These are phyloP conservation scores for Monosporascus sp. DNA, from an alignment of 2,329 filamentous ascomycete genomes.

Conservation along the genomic window DNA sequence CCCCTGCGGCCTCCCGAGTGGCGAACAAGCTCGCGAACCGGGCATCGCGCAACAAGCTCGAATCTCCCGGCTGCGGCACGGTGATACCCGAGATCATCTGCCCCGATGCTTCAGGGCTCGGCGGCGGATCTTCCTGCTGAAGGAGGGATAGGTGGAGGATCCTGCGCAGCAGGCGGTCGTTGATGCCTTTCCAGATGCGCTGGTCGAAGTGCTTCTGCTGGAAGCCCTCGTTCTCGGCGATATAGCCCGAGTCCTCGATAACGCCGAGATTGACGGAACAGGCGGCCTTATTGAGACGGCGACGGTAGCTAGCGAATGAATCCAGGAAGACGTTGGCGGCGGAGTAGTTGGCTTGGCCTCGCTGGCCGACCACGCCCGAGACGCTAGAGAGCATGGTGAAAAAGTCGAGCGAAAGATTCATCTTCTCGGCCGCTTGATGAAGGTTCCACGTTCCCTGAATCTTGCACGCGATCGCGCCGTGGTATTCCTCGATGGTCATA, in stretches of 20 bases:
- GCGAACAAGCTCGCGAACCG: conserved; percentile 18
- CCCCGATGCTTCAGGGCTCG: neutral
- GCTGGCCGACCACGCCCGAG: conserved; percentile 29
- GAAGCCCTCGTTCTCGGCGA: conserved; percentile 16
- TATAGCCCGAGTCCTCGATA: conserved; percentile 28
- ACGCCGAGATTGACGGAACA: conserved; percentile 33
- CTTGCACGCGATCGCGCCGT: conserved; percentile 26
- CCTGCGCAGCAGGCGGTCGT: conserved; percentile 14
- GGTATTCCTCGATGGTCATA: conserved; percentile 29
- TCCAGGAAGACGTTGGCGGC: conserved; percentile 38
- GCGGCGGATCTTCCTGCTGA: conserved; percentile 8
- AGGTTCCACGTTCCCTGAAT: conserved; percentile 34
- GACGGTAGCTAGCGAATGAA: conserved; percentile 32
- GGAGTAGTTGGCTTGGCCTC: conserved; percentile 36
- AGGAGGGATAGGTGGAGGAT: conserved; percentile 16
- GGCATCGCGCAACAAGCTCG: conserved; percentile 16
- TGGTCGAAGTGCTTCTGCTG: conserved; percentile 8
- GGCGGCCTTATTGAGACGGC: conserved; percentile 27
- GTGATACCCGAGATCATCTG: conserved; percentile 20
- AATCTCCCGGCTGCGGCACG: conserved; percentile 19
- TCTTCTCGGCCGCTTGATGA: conserved; percentile 18
- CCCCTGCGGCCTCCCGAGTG: neutral
- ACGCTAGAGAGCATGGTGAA: conserved; percentile 32
- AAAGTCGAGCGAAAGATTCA: conserved; percentile 26
- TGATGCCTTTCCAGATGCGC: conserved; percentile 8